phyloP scores from a whole-genome alignment of 2,329 filamentous ascomycete species.

The Fusarium bulbicola region DNA sequence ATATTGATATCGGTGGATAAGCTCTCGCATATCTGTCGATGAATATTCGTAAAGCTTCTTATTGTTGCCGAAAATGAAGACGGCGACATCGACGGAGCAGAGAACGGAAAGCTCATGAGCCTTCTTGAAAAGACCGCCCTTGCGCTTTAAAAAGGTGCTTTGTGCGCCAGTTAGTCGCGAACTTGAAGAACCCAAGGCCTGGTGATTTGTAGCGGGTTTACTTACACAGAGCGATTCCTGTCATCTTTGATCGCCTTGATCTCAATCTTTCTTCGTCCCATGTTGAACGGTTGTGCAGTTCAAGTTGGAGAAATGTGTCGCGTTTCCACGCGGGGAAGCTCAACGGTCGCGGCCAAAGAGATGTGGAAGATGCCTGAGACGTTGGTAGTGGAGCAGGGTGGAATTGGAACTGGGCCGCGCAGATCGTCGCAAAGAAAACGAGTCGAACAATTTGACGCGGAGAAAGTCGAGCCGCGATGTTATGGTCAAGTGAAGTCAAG shows the following conservation, averaged over 20 bases:
- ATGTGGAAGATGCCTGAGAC: conserved; percentile 15
- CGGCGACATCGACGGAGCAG: conserved; percentile 97
- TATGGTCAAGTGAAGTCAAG: conserved; percentile 1
- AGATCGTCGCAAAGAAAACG: conserved; percentile 10
- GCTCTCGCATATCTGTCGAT: conserved; percentile 90
- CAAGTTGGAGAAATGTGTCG: conserved; percentile 27
- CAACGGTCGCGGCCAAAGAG: conserved; percentile 19
- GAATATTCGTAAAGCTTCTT: conserved; percentile 99
- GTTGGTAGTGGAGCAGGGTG: conserved; percentile 6
- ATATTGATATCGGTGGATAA: conserved; percentile 88
- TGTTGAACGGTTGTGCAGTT: conserved; percentile 51
- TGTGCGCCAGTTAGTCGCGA: conserved; percentile 33
- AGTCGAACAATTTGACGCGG: neutral
- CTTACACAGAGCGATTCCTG: conserved; percentile 96
- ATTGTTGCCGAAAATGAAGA: conserved; percentile 98
- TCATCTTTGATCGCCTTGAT: conserved; percentile 99
- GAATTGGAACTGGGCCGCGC: conserved; percentile 17
- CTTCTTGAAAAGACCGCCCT: conserved; percentile 99
- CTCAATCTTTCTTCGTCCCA: conserved; percentile 99
- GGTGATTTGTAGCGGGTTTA: conserved; percentile 33
- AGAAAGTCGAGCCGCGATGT: conserved; percentile 10
- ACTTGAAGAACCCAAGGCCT: neutral
- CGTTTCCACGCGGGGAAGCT: conserved; percentile 35
- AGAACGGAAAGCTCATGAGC: conserved; percentile 97
- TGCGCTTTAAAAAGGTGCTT: conserved; percentile 98